Base-by-base conservation (phyloP, 176 grass and related monocot genomes). In the Oryza glumipatula region DNA sequence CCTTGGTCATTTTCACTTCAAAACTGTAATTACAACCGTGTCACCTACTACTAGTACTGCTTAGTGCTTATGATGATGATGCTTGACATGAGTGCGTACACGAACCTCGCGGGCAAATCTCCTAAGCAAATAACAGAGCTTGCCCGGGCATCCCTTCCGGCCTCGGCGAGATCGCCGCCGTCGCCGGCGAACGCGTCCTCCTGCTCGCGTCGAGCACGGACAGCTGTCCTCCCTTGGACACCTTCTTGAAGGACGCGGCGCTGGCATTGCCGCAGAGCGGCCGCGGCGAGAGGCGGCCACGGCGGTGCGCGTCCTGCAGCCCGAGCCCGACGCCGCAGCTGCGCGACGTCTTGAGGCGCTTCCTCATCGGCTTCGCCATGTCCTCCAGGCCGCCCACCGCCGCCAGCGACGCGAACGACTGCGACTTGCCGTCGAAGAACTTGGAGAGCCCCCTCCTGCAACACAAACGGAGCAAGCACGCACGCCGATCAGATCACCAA, bases 381-480 rank as follows among this genome's bases (percentile, higher is more conserved):
- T 92, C 92, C 84, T 87, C 89, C 11, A 92, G 76, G 63, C 67
- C 73, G 47, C 38, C 85, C 6, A 84, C 92, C 10, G 82, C 86
- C 39, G 86, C 85, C 11, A 92, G 89, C 87, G 92, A 94, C 65
- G 81, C 74, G 73, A 94, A 94, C 6, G 92, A 94, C 73, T 94
- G 92, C 44, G 92, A 94, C 86, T 92, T 94, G 73, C 92, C 92
- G 87, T 94, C 72, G 77, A 94, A 94, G 86, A 94, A 94, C 84
- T 85, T 82, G 2, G 92, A 94, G 39, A 94, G 72, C 14, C 92
- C 84, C 68, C 87, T 94, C 92, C 92, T 94, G 84, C 69, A 78
- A 2, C 7, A 24, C 19, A 80, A 21, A 22, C 19, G n/a, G 71
- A 84, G 26, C 58, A 44, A 4, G 56, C 43, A 44, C 43, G 38